Evolutionary conservation across 169 alveolate genomes (phyloP), one percentile per base, ranked within the genome.

Genomic region (Sarcocystis neurona): DNA sequence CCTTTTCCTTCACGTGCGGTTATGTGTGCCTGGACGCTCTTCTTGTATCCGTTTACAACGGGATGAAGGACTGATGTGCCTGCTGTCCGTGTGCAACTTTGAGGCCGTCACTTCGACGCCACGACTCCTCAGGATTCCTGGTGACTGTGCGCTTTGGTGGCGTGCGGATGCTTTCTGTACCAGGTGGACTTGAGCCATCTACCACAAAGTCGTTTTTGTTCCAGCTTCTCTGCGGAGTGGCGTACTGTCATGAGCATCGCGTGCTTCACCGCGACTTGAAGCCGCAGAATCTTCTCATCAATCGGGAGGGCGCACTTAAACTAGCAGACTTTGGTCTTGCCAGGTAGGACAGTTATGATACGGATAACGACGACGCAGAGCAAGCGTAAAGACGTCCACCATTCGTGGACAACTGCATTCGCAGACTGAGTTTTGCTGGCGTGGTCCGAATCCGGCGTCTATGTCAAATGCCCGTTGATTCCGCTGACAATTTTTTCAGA

Each of bases 241-340:
- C 98, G 43, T 98, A 98, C 94, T 98, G 99, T 92, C 99, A 99
- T 91, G 97, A 97, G 53, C 99, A 98, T 92, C 96, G 99, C 87
- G 98, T 99, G 37, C 94, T 99, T 48, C 99, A 99, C 92, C 96
- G 99, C 68, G 99, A 99, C 92, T 92, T 99, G 66, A 99, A 99
- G 88, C 99, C 99, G 2, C 99, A 98, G 93, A 99, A 99, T 91
- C 95, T 99, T 79, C 94, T 99, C 43, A 98, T 98, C 77, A 97
- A 97, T 91, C 89, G 97, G 60, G 96, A 92, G 72, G 97, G 97
- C 50, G 97, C 96, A 32, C 93, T 99, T 75, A 98, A 98, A 94
- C 94, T 99, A 34, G 99, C 99, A 2, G 99, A 99, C 94, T 99
- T 99, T 92, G 99, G 99, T 43, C 94, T 98, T 46, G 99, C 99